phyloP scores from a whole-genome alignment of 2,329 filamentous ascomycete genomes.

The Meredithiella fracta region DNA sequence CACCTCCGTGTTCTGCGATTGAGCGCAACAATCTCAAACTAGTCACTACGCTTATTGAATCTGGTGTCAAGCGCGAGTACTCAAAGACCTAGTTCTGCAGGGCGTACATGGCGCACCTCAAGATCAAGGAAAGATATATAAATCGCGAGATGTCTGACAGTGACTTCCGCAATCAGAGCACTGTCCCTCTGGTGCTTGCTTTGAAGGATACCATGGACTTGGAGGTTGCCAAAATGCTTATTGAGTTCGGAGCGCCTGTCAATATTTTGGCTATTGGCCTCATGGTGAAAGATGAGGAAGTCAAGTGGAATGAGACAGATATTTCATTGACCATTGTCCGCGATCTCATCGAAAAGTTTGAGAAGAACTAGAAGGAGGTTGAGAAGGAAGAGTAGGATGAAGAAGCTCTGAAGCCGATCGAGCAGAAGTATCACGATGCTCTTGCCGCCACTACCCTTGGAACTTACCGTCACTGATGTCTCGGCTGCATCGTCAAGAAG shows the following conservation, averaged over 20 bases:
- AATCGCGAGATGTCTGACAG: constrained; percentile 1
- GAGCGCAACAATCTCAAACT: constrained; percentile 33
- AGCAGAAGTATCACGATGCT: not conserved
- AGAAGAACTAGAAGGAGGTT: not conserved
- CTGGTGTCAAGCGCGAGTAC: constrained; percentile 43
- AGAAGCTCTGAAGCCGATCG: not conserved
- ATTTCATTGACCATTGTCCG: constrained; percentile 30
- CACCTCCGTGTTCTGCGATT: constrained; percentile 44
- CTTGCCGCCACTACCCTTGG: not conserved
- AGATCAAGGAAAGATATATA: constrained; percentile 30
- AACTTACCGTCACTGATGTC: constrained; percentile 4
- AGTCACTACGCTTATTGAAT: constrained; percentile 43
- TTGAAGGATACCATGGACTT: constrained; percentile 29
- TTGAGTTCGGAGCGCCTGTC: constrained; percentile 48
- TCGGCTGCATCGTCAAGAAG: constrained; percentile 16
- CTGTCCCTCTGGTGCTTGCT: constrained; percentile 54
- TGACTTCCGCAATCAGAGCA: constrained; percentile 29
- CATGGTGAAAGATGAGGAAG: not conserved
- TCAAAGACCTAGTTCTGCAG: constrained; percentile 42
- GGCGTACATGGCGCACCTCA: not conserved
- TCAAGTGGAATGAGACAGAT: not conserved
- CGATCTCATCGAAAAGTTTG: constrained; percentile 36
- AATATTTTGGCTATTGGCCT: constrained; percentile 26
- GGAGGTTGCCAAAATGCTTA: constrained; percentile 37
- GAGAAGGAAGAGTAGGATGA: constrained; percentile 32